These are phyloP conservation scores for Pichia kudriavzevii DNA, from an alignment of 1,139 yeast species.

Conservation along the genomic window DNA sequence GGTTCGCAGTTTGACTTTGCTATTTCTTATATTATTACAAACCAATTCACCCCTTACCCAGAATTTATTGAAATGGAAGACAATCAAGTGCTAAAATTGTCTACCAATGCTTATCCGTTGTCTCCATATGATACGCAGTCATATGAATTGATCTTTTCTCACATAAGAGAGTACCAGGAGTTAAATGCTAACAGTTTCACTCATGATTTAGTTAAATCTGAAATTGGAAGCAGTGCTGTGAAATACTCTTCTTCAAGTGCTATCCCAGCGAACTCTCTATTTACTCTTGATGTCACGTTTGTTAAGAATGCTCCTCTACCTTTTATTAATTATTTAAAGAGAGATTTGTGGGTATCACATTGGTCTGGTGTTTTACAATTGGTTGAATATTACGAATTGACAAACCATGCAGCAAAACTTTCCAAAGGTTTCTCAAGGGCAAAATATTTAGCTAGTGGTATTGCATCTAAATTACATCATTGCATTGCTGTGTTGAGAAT, in stretches of 20 bases:
- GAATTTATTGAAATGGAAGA: slow-evolving; percentile 51
- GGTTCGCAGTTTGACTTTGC: slow-evolving; percentile 44
- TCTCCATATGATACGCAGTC: slow-evolving; percentile 56
- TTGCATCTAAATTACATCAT: slow-evolving; percentile 37
- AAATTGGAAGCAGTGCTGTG: no score
- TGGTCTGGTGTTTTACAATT: slow-evolving; percentile 58
- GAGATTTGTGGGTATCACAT: slow-evolving; percentile 81
- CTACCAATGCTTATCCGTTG: slow-evolving; percentile 45
- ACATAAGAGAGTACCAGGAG: slow-evolving; percentile 46
- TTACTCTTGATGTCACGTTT: slow-evolving; percentile 51
- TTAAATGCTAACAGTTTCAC: no score
- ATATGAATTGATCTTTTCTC: slow-evolving; percentile 44
- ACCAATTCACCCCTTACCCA: slow-evolving; percentile 55
- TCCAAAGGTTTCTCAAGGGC: slow-evolving; percentile 67
- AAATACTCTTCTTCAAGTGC: slow-evolving; percentile 3
- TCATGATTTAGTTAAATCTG: no score
- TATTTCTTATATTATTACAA: slow-evolving; percentile 47
- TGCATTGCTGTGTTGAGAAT: slow-evolving; percentile 52
- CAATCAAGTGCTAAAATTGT: slow-evolving; percentile 51
- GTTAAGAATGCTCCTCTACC: slow-evolving; percentile 63
- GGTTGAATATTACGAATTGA: slow-evolving; percentile 80
- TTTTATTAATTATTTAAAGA: slow-evolving; percentile 49
- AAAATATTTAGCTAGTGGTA: slow-evolving; percentile 58
- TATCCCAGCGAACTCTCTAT: slow-evolving; percentile 38
- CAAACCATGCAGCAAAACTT: slow-evolving; percentile 68